Evolutionary conservation across 2,329 filamentous ascomycete species (phyloP).

Genomic region (Alternaria sp.): DNA sequence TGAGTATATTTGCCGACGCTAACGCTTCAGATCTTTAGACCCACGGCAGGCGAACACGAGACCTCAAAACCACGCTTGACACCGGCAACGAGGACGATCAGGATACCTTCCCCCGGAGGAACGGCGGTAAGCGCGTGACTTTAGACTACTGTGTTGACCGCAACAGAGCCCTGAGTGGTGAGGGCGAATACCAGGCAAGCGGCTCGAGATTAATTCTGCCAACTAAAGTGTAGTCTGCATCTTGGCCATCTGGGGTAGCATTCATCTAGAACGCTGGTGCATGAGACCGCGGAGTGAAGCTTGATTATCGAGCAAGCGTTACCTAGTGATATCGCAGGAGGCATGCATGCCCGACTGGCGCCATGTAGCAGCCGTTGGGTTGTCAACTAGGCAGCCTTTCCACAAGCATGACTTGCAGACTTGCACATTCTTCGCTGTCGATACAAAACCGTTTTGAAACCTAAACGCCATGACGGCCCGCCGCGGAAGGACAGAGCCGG

Average conservation of each 20-base stretch:
- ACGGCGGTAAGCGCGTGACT: background rate
- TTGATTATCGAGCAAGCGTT: background rate
- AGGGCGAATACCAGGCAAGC: background rate
- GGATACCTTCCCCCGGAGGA: background rate
- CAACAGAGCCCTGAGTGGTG: background rate
- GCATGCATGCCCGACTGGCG: background rate
- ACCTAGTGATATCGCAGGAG: background rate
- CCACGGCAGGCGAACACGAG: constrained; percentile 1
- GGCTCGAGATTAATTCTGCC: background rate
- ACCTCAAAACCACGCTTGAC: background rate
- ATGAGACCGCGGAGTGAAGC: background rate
- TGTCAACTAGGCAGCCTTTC: background rate
- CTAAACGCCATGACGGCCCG: background rate
- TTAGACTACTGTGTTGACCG: background rate
- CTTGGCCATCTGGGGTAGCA: background rate
- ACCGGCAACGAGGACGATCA: background rate
- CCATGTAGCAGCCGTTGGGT: background rate
- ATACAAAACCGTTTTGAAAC: background rate
- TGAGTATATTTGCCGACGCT: background rate
- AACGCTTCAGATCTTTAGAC: constrained; percentile 1
- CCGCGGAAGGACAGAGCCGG: background rate
- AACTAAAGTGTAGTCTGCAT: background rate
- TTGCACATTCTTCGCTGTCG: background rate
- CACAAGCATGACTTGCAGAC: background rate
- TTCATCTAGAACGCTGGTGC: background rate